A percentile compares a stretch with the other conserved stretches of the same genome.
phyloP scores from a whole-genome alignment of 2,329 filamentous ascomycete genomes.

The Scolecobasidium constrictum region DNA sequence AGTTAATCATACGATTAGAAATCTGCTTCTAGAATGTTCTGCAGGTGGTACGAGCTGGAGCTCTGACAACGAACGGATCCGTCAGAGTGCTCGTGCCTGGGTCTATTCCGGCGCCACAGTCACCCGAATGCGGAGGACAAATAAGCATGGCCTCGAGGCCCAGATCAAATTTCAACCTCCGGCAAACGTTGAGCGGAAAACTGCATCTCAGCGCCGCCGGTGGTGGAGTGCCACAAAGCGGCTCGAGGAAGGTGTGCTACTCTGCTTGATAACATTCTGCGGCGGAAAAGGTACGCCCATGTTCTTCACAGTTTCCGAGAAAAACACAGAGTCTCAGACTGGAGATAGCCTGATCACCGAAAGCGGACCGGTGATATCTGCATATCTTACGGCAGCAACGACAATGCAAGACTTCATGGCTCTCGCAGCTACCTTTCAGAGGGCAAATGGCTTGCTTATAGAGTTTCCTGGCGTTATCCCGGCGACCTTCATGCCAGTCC shows the following conservation, averaged over 20 bases:
- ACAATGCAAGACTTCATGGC: too few species aligned
- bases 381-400: too few species aligned
- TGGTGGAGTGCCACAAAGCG: conserved; percentile 2
- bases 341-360: too few species aligned
- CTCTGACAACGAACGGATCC: too few species aligned
- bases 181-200: too few species aligned
- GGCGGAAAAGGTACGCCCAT: background rate
- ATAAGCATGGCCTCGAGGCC: background rate
- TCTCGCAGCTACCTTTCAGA: too few species aligned
- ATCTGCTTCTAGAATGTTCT: background rate
- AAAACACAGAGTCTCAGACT: too few species aligned
- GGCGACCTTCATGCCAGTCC: conserved; percentile 45
- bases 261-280: conserved; percentile 1
- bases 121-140: background rate
- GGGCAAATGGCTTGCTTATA: conserved; percentile 27
- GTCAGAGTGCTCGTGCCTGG: background rate
- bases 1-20: conserved; percentile 17
- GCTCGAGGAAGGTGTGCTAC: conserved; percentile 1
- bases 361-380: too few species aligned
- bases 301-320: background rate
- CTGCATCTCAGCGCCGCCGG: background rate
- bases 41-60: too few species aligned
- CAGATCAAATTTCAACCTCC: conserved; percentile 3
- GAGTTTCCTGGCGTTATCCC: conserved; percentile 53
- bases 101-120: conserved; percentile 1